Base-by-base conservation (phyloP, 2,329 filamentous ascomycete genomes). In the Domatiomyces catenatus region DNA sequence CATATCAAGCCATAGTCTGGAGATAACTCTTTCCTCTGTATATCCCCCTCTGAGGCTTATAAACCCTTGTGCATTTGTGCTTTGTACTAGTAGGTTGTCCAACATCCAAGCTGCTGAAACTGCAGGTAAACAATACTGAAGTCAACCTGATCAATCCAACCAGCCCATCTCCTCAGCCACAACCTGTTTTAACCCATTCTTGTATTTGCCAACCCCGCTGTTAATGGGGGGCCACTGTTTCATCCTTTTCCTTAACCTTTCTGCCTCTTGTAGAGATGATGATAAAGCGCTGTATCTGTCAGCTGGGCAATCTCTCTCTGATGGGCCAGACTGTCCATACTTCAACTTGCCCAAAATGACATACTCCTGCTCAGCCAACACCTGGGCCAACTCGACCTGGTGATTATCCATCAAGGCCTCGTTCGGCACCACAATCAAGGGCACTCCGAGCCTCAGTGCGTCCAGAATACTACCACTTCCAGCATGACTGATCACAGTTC, bases 341-440 rank as follows among this genome's bases (percentile, higher is more conserved):
- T 75, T 72, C 43, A 86, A 68, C 49, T 74, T 70, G 8, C 83
- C 84, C 59, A 81, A 75, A n/a, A 89, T 73, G 2, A 86, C 79
- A 67, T 93, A 94, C 20, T 83, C 82, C 58, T 86, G 78, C 20
- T 73, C 69, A 28, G 83, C 77, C 51, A 96, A 75, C 57, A 86
- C 81, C 47, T 80, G 73, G 0, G 90, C 90, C 50, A 98, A 76
- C 65, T 96, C 87, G 18, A 80, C 76, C 67, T 98, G 92, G 63
- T 98, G 92, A 61, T 98, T 90, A 62, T 93, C 81, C 59, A 94
- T 75, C 0, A 98, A 75, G 5, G 73, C 72, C 1, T 80, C 75
- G 64, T 98, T 98, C 2, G 90, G 85, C 2, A 98, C 88, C 0
- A 94, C 86, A 47, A 98, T 76, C n/a, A 96, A 71, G 2, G 86